Evolutionary conservation across 768 basidiomycete genomes (phyloP).

Genomic region (Agrocybe pediades): DNA sequence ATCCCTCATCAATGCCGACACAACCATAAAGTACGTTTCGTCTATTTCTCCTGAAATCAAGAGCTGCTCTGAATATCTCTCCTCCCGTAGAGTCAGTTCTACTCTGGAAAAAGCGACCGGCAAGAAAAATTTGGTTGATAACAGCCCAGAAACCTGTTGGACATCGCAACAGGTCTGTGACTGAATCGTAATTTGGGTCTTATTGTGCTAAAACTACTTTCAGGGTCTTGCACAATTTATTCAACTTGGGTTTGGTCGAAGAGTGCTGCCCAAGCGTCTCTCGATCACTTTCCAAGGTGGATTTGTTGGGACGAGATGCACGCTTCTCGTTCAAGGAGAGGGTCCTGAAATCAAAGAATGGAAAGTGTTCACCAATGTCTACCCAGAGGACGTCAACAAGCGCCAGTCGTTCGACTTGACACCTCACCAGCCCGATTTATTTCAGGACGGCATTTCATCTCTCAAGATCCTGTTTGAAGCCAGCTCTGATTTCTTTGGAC

Average conservation of each 20-base stretch:
- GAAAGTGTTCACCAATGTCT: conserved; percentile 55
- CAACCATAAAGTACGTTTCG: conserved; percentile 54
- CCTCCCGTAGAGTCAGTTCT: conserved; percentile 67
- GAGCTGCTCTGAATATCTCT: conserved; percentile 7
- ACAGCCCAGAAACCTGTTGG: conserved; percentile 82
- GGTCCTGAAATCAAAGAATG: conserved; percentile 40
- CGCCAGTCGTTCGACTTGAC: conserved; percentile 66
- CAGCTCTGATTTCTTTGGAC: conserved; percentile 86
- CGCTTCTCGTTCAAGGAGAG: conserved; percentile 41
- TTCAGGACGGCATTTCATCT: conserved; percentile 37
- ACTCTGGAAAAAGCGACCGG: conserved; percentile 72
- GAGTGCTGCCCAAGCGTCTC: conserved; percentile 57
- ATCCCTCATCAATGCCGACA: conserved; percentile 44
- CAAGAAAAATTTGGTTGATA: conserved; percentile 71
- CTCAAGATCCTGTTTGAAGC: conserved; percentile 75
- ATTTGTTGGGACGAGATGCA: conserved; percentile 74
- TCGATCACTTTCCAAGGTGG: conserved; percentile 83
- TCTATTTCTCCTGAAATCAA: background rate
- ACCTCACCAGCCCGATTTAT: conserved; percentile 15
- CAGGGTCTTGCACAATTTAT: conserved; percentile 80
- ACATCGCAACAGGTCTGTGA: conserved; percentile 72
- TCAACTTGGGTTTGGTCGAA: conserved; percentile 57
- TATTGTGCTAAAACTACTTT: background rate
- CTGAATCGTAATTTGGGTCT: background rate
- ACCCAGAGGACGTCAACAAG: conserved; percentile 81